phyloP scores from a whole-genome alignment of 306 rosid genomes.

The Pueraria montana region DNA sequence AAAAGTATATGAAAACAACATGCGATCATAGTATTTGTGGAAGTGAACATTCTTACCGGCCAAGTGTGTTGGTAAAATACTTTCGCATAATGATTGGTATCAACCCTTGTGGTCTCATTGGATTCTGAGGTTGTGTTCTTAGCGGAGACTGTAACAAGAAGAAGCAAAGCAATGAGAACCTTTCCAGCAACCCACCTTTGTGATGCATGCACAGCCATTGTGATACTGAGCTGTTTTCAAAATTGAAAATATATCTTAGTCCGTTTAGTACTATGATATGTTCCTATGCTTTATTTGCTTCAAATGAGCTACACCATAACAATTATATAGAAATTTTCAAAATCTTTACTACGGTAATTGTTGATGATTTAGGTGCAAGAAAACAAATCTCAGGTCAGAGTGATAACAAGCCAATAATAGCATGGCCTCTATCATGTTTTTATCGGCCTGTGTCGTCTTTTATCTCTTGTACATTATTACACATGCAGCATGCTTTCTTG shows the following conservation, averaged over 20 bases:
- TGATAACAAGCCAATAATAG: not conserved
- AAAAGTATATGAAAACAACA: not conserved
- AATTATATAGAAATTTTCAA: not conserved
- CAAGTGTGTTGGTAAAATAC: constrained; percentile 67
- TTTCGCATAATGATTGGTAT: constrained; percentile 32
- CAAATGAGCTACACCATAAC: not conserved
- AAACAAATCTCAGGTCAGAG: not conserved
- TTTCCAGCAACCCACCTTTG: constrained; percentile 49
- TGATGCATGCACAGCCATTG: constrained; percentile 38
- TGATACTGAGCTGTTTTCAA: not conserved
- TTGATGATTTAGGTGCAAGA: not conserved
- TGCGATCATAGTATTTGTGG: not conserved
- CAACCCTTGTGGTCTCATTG: constrained; percentile 27
- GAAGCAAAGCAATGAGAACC: constrained; percentile 51
- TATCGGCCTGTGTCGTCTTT: not conserved
- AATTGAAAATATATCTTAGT: not conserved
- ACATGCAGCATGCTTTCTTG: not conserved
- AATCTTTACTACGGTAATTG: not conserved
- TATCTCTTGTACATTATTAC: not conserved
- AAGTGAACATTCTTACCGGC: constrained; percentile 69
- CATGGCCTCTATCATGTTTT: not conserved
- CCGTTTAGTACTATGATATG: not conserved
- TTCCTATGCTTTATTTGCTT: constrained; percentile 13
- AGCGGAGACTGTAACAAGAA: constrained; percentile 54
- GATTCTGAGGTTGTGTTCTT: constrained; percentile 50